phyloP scores from a whole-genome alignment of 192 early-diverging fungal species.

The Linnemannia elongata region DNA sequence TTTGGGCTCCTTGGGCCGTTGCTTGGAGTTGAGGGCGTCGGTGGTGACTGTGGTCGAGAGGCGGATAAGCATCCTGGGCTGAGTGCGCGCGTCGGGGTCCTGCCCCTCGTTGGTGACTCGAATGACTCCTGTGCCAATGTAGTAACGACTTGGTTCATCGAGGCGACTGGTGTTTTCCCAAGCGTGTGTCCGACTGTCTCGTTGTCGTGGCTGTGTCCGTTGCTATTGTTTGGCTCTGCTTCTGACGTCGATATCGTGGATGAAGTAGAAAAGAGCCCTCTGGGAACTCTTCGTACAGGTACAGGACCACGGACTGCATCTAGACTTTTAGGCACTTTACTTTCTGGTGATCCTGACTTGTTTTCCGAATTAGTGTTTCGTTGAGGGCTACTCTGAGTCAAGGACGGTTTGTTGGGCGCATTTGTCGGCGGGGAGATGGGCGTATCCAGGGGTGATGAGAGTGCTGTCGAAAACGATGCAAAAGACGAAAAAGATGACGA shows the following conservation, averaged over 20 bases:
- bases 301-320: not conserved
- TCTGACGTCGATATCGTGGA: not conserved
- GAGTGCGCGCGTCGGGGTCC: not conserved
- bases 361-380: not conserved
- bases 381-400: not conserved
- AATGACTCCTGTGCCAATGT: not conserved
- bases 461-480: constrained; percentile 12
- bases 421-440: not conserved
- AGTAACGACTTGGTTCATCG: not conserved
- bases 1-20: constrained; percentile 13
- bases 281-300: constrained; percentile 29
- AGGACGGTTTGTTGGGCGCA: not conserved
- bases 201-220: not conserved
- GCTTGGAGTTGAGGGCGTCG: not conserved
- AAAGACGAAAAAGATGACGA: constrained; percentile 3
- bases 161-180: not conserved
- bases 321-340: not conserved
- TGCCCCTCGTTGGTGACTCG: not conserved
- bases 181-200: not conserved
- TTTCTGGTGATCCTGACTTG: not conserved
- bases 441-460: constrained; percentile 11
- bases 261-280: constrained; percentile 35
- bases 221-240: not conserved
- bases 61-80: not conserved
- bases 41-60: constrained; percentile 22